phyloP scores from a whole-genome alignment of 2,329 filamentous ascomycete genomes.

The Waltergamsia citrina region DNA sequence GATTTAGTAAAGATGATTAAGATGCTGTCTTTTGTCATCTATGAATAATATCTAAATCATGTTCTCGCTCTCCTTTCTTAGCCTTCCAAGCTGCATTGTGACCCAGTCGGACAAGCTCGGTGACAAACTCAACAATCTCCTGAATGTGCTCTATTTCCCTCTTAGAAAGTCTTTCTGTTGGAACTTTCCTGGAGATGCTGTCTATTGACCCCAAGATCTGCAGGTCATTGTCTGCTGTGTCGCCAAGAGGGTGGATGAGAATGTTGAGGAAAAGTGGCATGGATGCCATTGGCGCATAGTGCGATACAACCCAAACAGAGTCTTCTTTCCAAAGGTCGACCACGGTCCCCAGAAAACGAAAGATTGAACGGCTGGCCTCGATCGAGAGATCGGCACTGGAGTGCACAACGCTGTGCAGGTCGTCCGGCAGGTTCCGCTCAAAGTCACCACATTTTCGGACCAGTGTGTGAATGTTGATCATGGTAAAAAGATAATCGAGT shows the following conservation, averaged over 20 bases:
- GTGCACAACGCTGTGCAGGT: slow-evolving; percentile 11
- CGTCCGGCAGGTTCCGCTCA: slow-evolving; percentile 7
- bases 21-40: too few relatives aligned
- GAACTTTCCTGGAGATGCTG: slow-evolving; percentile 4
- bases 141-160: slow-evolving; percentile 5
- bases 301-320: slow-evolving; percentile 5
- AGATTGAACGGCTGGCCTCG: slow-evolving; percentile 11
- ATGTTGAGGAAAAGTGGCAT: slow-evolving; percentile 10
- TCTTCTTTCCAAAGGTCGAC: slow-evolving; percentile 4
- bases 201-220: slow-evolving; percentile 5
- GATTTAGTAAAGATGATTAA: too few relatives aligned
- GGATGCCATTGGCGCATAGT: slow-evolving; percentile 7
- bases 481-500: slow-evolving; percentile 10
- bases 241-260: slow-evolving; percentile 8
- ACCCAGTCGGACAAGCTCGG: slow-evolving; percentile 6
- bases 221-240: slow-evolving; percentile 5
- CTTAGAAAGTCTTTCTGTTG: slow-evolving; percentile 2
- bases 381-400: slow-evolving; percentile 12
- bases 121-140: slow-evolving; percentile 5
- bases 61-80: slow-evolving; percentile 5
- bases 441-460: slow-evolving; percentile 9
- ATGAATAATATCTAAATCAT: slow-evolving; percentile 5
- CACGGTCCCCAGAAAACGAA: slow-evolving; percentile 5
- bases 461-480: slow-evolving; percentile 9
- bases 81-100: slow-evolving; percentile 7